Evolutionary conservation across 164 flowering plant species (phyloP).

Genomic region (Liriodendron chinense): DNA sequence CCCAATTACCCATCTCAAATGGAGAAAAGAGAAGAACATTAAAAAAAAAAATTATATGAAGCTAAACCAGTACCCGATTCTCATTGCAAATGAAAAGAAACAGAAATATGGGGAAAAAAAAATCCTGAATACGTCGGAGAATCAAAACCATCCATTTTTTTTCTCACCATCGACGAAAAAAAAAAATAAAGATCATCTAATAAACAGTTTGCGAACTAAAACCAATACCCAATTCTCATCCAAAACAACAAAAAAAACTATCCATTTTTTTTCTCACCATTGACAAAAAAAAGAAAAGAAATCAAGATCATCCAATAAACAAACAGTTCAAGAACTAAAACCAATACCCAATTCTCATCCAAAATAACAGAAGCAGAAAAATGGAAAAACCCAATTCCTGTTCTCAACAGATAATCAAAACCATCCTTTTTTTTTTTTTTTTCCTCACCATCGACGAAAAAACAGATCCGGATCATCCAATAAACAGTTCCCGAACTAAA

Average conservation of each 20-base stretch:
- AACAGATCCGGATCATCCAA: neutral
- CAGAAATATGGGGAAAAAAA: too few species aligned
- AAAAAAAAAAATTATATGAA: too few species aligned
- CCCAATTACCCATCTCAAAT: neutral
- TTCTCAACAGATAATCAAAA: neutral
- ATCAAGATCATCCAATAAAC: neutral
- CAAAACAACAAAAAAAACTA: neutral
- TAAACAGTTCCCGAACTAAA: neutral
- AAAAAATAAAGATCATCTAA: neutral
- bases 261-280: neutral
- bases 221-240: slow-evolving; percentile 1
- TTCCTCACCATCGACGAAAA: neutral
- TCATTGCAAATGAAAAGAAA: neutral
- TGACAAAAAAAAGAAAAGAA: neutral
- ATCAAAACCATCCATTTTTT: neutral
- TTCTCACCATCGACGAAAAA: neutral
- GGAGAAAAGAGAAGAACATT: too few species aligned
- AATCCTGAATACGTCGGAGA: neutral
- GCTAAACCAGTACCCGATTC: neutral
- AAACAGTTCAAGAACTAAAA: neutral
- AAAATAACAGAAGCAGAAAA: too few species aligned
- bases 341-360: neutral
- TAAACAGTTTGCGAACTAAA: neutral
- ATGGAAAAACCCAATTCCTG: neutral
- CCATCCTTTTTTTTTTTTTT: neutral